Evolutionary conservation across 768 basidiomycete genomes (phyloP).

Genomic region (Rhodotorula paludigena): DNA sequence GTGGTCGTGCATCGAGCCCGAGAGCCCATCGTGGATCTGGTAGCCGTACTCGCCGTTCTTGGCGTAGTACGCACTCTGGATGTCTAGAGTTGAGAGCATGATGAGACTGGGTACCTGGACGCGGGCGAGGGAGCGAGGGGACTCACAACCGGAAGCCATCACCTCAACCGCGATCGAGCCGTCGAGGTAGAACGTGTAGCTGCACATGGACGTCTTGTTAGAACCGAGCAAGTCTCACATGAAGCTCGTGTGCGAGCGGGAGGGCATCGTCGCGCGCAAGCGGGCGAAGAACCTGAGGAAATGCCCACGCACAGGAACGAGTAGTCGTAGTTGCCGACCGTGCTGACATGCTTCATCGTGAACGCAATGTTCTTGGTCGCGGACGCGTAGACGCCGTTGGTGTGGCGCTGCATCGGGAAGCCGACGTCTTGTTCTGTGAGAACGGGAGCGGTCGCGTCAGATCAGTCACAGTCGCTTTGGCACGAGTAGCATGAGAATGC

Average conservation of each 20-base stretch:
- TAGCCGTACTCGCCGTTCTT: constrained; percentile 41
- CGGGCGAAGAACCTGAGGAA: background rate
- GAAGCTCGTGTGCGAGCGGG: background rate
- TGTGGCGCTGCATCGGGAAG: constrained; percentile 44
- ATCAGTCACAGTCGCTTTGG: too few relatives aligned
- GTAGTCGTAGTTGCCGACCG: constrained; percentile 34
- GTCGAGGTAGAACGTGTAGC: constrained; percentile 40
- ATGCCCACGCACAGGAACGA: too few relatives aligned
- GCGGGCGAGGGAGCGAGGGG: too few relatives aligned
- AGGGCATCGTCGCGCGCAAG: too few relatives aligned
- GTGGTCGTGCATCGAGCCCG: constrained; percentile 42
- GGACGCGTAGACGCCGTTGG: constrained; percentile 36
- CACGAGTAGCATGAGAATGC: too few relatives aligned
- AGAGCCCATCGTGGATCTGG: constrained; percentile 41
- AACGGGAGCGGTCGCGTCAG: background rate
- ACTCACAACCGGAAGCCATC: constrained; percentile 38
- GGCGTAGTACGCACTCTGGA: constrained; percentile 23
- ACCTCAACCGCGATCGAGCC: constrained; percentile 36
- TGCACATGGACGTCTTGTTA: too few relatives aligned
- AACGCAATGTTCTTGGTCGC: constrained; percentile 40
- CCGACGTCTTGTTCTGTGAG: constrained; percentile 36
- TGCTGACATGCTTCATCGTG: constrained; percentile 29
- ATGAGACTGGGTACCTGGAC: too few relatives aligned
- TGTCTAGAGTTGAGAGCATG: too few relatives aligned
- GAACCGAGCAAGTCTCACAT: background rate